Evolutionary conservation across 139 green algal species (phyloP).

Genomic region (Mesotaenium endlicherianum): DNA sequence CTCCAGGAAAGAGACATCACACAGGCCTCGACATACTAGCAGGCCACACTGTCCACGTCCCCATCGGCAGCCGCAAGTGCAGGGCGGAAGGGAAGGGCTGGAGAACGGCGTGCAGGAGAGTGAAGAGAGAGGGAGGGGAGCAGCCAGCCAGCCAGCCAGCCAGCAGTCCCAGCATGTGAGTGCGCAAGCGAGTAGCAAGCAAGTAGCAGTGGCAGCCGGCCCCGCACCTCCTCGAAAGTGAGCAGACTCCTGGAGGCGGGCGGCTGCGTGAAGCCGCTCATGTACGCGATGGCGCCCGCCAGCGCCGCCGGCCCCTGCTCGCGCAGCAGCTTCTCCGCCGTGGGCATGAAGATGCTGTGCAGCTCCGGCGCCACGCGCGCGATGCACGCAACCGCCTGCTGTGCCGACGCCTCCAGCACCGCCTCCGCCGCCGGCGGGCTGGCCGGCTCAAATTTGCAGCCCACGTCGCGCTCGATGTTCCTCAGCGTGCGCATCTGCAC

Average conservation of each 20-base stretch:
- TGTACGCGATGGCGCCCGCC: constrained; percentile 78
- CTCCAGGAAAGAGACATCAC: too few species aligned
- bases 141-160: too few species aligned
- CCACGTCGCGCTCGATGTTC: constrained; percentile 32
- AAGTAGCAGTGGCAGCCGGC: too few species aligned
- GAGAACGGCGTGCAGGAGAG: not conserved
- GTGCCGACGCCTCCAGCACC: constrained; percentile 59
- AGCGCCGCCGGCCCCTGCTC: constrained; percentile 56
- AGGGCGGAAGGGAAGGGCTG: too few species aligned
- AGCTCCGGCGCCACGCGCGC: constrained; percentile 73
- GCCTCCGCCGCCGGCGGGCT: constrained; percentile 56
- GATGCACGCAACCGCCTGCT: constrained; percentile 57
- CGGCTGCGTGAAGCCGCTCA: constrained; percentile 78
- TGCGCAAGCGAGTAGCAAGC: too few species aligned
- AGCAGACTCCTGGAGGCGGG: constrained; percentile 70
- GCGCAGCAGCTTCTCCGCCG: constrained; percentile 72
- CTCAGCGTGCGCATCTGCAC: constrained; percentile 22
- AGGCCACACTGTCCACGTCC: too few species aligned
- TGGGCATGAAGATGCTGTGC: constrained; percentile 77
- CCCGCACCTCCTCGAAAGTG: constrained; percentile 70
- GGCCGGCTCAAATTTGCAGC: constrained; percentile 26
- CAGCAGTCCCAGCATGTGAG: too few species aligned
- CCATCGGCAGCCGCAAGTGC: too few species aligned
- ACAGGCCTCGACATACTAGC: too few species aligned
- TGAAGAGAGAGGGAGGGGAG: not conserved